Evolutionary conservation across 2,329 filamentous ascomycete genomes (phyloP).

Genomic region (Sporothrix euskadiensis): DNA sequence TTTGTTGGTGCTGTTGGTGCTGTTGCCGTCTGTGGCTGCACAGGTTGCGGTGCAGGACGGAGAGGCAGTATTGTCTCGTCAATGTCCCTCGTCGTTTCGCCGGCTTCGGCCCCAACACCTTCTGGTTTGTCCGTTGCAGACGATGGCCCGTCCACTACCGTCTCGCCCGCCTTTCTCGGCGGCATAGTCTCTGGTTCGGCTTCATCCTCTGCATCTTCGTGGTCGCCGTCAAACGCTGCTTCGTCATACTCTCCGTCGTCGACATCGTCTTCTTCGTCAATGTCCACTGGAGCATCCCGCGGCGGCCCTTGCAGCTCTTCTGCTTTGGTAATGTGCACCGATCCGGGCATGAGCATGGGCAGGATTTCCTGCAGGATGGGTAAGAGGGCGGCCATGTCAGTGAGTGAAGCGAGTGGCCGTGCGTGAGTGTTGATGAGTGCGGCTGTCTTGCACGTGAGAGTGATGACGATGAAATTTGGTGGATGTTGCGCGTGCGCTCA

Average conservation of each 20-base stretch:
- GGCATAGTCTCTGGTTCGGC: not conserved
- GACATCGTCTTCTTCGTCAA: conserved; percentile 19
- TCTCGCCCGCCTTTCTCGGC: not conserved
- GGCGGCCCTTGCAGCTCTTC: conserved; percentile 36
- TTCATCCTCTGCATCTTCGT: not conserved
- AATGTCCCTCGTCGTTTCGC: not conserved
- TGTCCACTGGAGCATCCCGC: not conserved
- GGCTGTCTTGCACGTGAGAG: too few species aligned
- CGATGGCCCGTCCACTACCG: not conserved
- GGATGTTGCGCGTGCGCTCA: not conserved
- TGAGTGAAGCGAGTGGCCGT: not conserved
- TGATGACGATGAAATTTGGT: not conserved
- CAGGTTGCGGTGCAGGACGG: not conserved
- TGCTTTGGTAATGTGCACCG: conserved; percentile 58
- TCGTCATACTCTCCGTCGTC: conserved; percentile 39
- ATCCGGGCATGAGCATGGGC: conserved; percentile 59
- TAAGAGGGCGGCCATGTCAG: conserved; percentile 53
- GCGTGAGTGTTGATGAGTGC: not conserved
- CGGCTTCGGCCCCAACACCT: not conserved
- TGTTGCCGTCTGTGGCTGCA: not conserved
- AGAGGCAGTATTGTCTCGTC: not conserved
- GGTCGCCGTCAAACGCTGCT: conserved; percentile 27
- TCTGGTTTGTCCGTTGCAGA: not conserved
- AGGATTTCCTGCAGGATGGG: conserved; percentile 59
- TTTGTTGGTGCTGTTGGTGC: not conserved